phyloP scores from a whole-genome alignment of 2,329 filamentous ascomycete genomes.

The Grosmannia penicillata region DNA sequence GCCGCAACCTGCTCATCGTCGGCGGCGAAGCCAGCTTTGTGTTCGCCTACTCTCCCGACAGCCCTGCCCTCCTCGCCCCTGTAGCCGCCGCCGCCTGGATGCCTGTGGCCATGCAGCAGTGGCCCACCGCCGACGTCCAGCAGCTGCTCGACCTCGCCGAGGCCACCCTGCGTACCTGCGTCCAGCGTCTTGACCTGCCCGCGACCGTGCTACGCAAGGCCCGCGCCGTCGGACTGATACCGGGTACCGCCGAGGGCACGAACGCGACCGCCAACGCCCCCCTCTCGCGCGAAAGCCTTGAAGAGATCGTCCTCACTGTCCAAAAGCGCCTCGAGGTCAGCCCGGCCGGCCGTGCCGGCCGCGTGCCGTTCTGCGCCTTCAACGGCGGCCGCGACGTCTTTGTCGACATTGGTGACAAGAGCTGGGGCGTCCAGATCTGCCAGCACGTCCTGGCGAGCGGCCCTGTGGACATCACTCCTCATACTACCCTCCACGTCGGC shows the following conservation, averaged over 20 bases:
- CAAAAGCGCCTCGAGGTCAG: conserved; percentile 85
- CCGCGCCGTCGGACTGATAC: conserved; percentile 59
- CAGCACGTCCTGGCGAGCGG: conserved; percentile 31
- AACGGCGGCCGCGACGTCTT: conserved; percentile 97
- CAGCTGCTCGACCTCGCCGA: conserved; percentile 82
- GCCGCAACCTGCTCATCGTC: conserved; percentile 75
- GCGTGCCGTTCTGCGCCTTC: conserved; percentile 88
- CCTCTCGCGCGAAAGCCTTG: conserved; percentile 62
- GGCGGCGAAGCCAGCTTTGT: conserved; percentile 95
- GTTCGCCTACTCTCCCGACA: conserved; percentile 57
- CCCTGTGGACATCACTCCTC: conserved; percentile 1
- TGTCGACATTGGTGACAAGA: conserved; percentile 97
- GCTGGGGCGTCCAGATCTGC: conserved; percentile 84
- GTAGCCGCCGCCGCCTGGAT: conserved; percentile 57
- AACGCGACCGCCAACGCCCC: conserved; percentile 13
- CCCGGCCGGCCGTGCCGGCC: conserved; percentile 38
- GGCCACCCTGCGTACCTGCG: conserved; percentile 65
- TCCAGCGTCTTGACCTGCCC: conserved; percentile 63
- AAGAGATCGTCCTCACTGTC: conserved; percentile 89
- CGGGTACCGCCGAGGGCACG: conserved; percentile 33
- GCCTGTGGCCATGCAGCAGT: conserved; percentile 61
- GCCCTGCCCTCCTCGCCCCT: conserved; percentile 51
- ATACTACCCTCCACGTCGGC: conserved; percentile 70
- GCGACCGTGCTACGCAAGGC: conserved; percentile 78
- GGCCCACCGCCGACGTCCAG: conserved; percentile 63